Evolutionary conservation across 2,329 filamentous ascomycete species (phyloP).

Genomic region (Ceratocystis diversiconidia): DNA sequence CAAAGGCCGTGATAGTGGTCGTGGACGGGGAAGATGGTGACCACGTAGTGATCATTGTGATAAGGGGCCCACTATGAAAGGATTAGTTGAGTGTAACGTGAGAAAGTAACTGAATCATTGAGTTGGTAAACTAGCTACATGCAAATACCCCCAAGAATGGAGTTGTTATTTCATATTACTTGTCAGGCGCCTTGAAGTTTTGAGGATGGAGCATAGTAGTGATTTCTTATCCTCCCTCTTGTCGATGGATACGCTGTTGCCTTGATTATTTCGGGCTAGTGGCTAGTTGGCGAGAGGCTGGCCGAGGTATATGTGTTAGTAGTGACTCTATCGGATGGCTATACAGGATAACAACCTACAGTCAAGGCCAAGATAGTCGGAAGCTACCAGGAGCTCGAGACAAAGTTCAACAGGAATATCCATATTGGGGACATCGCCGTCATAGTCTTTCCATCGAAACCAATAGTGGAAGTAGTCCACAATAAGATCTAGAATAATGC

Average conservation of each 20-base stretch:
- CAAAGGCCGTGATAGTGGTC: constrained; percentile 22
- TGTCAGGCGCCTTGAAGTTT: no score
- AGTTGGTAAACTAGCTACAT: not conserved
- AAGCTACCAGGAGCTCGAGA: constrained; percentile 61
- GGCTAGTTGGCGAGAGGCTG: constrained; percentile 1
- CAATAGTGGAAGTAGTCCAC: constrained; percentile 77
- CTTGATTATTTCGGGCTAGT: not conserved
- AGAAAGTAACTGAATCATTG: not conserved
- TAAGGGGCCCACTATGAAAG: not conserved
- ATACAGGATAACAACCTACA: constrained; percentile 23
- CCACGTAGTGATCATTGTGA: not conserved
- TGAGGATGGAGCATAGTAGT: no score
- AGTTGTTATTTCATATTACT: not conserved
- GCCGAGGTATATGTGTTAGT: not conserved
- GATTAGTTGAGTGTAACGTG: not conserved
- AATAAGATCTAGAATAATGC: constrained; percentile 62
- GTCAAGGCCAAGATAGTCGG: constrained; percentile 57
- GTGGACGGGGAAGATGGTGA: constrained; percentile 1
- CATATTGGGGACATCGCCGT: constrained; percentile 66
- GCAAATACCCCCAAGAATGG: no score
- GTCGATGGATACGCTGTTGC: not conserved
- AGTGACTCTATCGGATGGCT: not conserved
- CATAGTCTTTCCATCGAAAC: constrained; percentile 62
- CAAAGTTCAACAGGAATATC: constrained; percentile 67
- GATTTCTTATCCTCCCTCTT: no score